Base-by-base conservation (phyloP, 2,329 filamentous ascomycete genomes). In the Uncinocarpus reesii region DNA sequence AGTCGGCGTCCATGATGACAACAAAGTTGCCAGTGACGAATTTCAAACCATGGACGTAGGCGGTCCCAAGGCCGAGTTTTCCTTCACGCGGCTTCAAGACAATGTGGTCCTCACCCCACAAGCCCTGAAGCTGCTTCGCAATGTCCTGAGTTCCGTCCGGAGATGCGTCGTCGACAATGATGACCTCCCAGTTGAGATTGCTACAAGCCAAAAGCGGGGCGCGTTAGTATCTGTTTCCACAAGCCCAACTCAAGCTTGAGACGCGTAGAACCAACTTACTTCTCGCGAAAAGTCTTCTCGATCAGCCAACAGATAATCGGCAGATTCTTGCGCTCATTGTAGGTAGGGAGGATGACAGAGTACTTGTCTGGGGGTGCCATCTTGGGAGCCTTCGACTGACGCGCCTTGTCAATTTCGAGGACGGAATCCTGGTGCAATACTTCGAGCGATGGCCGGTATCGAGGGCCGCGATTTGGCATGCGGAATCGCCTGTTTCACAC, bases 1-100 rank as follows among this genome's bases (percentile, higher is more conserved):
- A 98, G 72, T 98, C 92, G 70, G 93, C 92, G 74, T 98, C 92
- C 92, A 98, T 98, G 77, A 98, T 98, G 75, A 98, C 86, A 65
- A 98, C 86, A 64, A 81, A 96, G 77, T 93, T 95, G 60, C 92
- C 92, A 18, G 81, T 88, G 20, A 78, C 84, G 65, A 85, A 96
- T 66, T 95, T 80, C 52, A 98, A 77, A 45, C 90, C 90, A 69
- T 95, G 89, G 32, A 95, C 86, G 71, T 96, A 96, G 42, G 90
- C 90, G 2, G 90, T 95, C 58, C 90, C 90, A 42, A 96, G 83
- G n/a, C 90, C 90, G 32, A 95, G 84, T 73, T 96, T 98, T 64
- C 93, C 93, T 35, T 86, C 78, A 62, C 93, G 89, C 20, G 87
- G 79, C 71, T 92, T 85, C 56, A 98, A 83, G 57, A 85, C 64